phyloP scores from a whole-genome alignment of 805 yeast genomes.

The Saccharomyces kudriavzevii region DNA sequence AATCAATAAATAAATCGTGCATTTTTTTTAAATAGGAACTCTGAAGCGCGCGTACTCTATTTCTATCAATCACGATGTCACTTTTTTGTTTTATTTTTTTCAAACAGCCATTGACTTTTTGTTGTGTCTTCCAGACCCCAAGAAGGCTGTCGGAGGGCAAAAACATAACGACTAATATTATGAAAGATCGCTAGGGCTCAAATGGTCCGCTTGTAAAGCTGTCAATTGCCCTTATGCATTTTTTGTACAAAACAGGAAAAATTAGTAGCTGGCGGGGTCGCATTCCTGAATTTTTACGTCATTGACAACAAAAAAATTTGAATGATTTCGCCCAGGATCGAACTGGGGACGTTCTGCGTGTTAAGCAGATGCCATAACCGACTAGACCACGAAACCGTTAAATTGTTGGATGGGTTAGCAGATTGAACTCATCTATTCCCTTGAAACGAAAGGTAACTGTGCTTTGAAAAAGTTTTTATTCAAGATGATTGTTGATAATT shows the following conservation, averaged over 20 bases:
- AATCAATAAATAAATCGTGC: slow-evolving; percentile 44
- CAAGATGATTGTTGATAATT: no score
- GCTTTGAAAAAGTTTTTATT: no score
- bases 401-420: background rate
- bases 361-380: slow-evolving; percentile 99
- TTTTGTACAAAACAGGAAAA: no score
- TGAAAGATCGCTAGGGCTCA: background rate
- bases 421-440: no score
- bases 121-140: background rate
- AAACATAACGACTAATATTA: background rate
- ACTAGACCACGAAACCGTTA: slow-evolving; percentile 95
- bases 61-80: background rate
- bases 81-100: background rate
- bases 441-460: no score
- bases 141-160: background rate
- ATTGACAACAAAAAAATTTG: slow-evolving; percentile 31
- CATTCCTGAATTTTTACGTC: no score
- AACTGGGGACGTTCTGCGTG: slow-evolving; percentile 99
- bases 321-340: slow-evolving; percentile 99
- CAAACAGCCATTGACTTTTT: background rate
- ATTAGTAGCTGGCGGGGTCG: no score
- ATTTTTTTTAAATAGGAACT: slow-evolving; percentile 40
- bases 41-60: background rate
- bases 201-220: background rate
- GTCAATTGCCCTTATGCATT: background rate